Evolutionary conservation across 139 green algal species (phyloP), one percentile per base, ranked within the genome.

Genomic region (Closterium sp.): DNA sequence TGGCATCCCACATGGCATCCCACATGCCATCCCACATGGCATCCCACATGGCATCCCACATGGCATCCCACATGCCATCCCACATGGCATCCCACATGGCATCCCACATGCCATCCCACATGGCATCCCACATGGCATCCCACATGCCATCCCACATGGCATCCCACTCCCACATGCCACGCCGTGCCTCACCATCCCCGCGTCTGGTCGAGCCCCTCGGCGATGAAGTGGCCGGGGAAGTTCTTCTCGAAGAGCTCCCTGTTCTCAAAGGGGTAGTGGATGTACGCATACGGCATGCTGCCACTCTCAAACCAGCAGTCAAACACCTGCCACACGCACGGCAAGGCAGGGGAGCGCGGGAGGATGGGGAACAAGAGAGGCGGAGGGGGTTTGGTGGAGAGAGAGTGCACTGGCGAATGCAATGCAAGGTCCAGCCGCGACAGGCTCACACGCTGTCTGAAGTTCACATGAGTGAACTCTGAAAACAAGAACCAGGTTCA

Each of bases 201-300:
- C 1, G 97, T 99, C 95, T 99, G 97, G 94, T 98, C 97, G 89
- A 99, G 95, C 0, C 97, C 97, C 95, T 99, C 97, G 22, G 97
- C 97, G n/a, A 99, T 96, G 95, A 99, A 99, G 94, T 98, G 96
- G 27, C 97, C 97, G 0, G 98, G 98, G 94, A 99, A 99, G 95
- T 97, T 97, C 45, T 27, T 32, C 93, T 98, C 97, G 93, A 99
- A 99, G 27, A 96, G 93, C 93, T 98, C 95, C 85, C 97, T 97
- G 96, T 99, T 99, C 96, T 99, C 98, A 95, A 99, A 99, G 42
- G 98, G 98, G 94, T 99, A 99, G 96, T 99, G 98, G 95, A 97
- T 91, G 84, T 97, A 96, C 21, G 94, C 98, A 92, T 99, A 99
- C 7, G 98, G 98, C 98, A 99, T 99, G 91, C 93, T 96, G 34